Percentiles rank a stretch among this genome's conserved stretches.
Evolutionary conservation across 2,329 filamentous ascomycete species (phyloP).

Genomic region (Tricladium varicosporioides): DNA sequence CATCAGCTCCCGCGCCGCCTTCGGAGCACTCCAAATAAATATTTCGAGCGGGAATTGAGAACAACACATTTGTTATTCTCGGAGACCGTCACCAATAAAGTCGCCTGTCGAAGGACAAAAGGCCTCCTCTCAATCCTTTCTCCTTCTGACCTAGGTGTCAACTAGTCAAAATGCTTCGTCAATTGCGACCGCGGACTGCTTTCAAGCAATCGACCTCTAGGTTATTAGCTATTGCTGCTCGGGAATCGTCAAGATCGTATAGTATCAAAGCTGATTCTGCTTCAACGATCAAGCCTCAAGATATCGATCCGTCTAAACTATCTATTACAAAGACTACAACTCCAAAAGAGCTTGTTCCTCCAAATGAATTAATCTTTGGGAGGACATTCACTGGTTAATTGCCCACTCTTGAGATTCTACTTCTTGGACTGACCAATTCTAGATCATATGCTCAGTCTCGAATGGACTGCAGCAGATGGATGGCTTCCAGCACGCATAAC

Average conservation of each 20-base stretch:
- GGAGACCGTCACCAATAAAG: neutral
- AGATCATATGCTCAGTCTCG: conserved; percentile 97
- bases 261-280: conserved; percentile 45
- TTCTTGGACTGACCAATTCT: conserved; percentile 3
- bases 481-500: conserved; percentile 78
- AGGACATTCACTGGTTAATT: conserved; percentile 77
- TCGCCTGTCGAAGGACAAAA: neutral
- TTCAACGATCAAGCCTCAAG: conserved; percentile 49
- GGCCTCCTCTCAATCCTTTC: neutral
- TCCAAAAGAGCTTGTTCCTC: conserved; percentile 71
- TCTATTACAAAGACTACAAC: conserved; percentile 69
- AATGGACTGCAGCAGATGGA: conserved; percentile 80
- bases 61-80: no score
- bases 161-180: conserved; percentile 45
- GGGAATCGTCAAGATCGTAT: conserved; percentile 41
- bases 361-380: conserved; percentile 86
- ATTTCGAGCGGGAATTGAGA: neutral
- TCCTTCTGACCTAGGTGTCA: neutral
- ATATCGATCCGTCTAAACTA: conserved; percentile 76
- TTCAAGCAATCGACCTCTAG: conserved; percentile 34
- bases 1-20: conserved; percentile 6
- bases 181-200: conserved; percentile 42
- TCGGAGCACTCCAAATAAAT: conserved; percentile 19
- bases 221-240: conserved; percentile 34
- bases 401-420: neutral